Conservation (phyloP, 2,329 filamentous ascomycete species). For the Lecanosticta acicola region DNA sequence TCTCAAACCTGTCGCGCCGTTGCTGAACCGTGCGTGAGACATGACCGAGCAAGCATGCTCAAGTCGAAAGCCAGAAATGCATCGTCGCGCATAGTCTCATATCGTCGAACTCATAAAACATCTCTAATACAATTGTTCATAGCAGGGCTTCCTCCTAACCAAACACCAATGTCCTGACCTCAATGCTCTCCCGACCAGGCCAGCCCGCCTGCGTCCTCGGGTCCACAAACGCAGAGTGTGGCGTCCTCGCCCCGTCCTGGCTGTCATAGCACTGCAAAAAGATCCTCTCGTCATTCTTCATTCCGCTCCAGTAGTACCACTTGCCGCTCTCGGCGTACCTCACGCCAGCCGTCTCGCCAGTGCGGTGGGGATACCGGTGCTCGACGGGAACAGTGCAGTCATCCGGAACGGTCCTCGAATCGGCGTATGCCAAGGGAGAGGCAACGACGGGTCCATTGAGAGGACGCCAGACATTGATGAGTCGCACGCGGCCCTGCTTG, state of each 20-base stretch:
- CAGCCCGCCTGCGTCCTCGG: conserved; percentile 62
- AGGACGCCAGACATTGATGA: conserved; percentile 81
- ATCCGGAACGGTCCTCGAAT: conserved; percentile 50
- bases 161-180: conserved; percentile 81
- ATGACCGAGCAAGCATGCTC: no score
- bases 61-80: not conserved
- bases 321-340: conserved; percentile 55
- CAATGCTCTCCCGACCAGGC: conserved; percentile 73
- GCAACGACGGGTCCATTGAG: conserved; percentile 54
- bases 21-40: no score
- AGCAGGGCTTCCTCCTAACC: conserved; percentile 16
- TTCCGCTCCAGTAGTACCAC: conserved; percentile 78
- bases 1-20: no score
- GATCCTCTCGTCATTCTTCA: conserved; percentile 56
- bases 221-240: conserved; percentile 77
- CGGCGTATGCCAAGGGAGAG: conserved; percentile 54
- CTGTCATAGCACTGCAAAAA: conserved; percentile 48
- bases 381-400: conserved; percentile 66
- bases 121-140: not conserved
- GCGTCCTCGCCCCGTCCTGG: conserved; percentile 38
- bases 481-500: conserved; percentile 65
- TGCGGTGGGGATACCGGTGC: conserved; percentile 65
- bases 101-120: no score
- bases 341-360: conserved; percentile 69
- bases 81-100: no score